Evolutionary conservation across 495 filamentous ascomycete genomes (phyloP).

Genomic region (Penicillium samsonianum): DNA sequence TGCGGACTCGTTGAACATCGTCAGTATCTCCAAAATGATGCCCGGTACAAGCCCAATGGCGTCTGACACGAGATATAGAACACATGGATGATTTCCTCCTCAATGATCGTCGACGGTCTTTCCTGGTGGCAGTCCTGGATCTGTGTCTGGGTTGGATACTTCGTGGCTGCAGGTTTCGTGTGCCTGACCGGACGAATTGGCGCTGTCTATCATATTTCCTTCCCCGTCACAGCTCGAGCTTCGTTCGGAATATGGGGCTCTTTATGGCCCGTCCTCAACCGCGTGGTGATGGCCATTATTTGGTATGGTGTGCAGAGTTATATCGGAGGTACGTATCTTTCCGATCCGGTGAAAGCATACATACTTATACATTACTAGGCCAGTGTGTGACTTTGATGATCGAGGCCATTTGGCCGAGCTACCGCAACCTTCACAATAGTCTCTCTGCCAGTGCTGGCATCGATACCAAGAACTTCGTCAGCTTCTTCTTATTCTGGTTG

Average conservation of each 20-base stretch:
- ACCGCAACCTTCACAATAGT: constrained; percentile 63
- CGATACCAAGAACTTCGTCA: constrained; percentile 70
- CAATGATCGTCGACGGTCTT: constrained; percentile 74
- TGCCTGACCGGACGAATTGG: constrained; percentile 81
- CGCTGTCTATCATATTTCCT: constrained; percentile 86
- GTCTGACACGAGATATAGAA: constrained; percentile 52
- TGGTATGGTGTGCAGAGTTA: constrained; percentile 83
- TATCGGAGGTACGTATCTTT: constrained; percentile 64
- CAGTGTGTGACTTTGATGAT: constrained; percentile 83
- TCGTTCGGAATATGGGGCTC: constrained; percentile 87
- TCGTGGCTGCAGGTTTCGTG: constrained; percentile 73
- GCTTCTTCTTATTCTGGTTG: constrained; percentile 86
- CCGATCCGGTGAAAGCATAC: background rate
- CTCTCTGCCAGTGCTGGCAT: constrained; percentile 68
- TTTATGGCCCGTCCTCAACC: constrained; percentile 89
- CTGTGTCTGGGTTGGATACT: constrained; percentile 82
- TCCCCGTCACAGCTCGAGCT: constrained; percentile 73
- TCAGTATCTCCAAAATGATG: constrained; percentile 32
- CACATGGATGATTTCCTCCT: constrained; percentile 95
- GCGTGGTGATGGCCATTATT: constrained; percentile 79
- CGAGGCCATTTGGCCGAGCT: constrained; percentile 74
- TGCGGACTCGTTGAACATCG: constrained; percentile 92
- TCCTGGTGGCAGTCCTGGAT: constrained; percentile 98
- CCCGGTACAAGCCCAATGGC: background rate
- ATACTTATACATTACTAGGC: constrained; percentile 34